Evolutionary conservation across 169 alveolate species (phyloP), one percentile per base, ranked within the genome.

Genomic region (Hepatocystis sp.): DNA sequence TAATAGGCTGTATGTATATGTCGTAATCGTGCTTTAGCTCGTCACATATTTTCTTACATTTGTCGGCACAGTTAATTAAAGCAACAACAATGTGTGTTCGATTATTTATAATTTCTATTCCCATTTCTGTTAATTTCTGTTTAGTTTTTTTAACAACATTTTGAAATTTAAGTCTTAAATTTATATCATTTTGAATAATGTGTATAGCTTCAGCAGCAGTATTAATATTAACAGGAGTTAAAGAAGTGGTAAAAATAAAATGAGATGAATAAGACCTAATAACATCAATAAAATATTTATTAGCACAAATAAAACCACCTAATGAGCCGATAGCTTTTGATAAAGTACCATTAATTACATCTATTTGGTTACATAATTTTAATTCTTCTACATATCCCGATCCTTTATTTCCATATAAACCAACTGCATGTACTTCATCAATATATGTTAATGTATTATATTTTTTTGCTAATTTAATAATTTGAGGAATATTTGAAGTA

Each of bases 381-480:
- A 86, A 25, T 63, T 90, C 91, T 67, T 95, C 95, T 23, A 91
- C 63, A 30, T 94, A 91, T 10, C 98, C 98, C 1, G 94, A 96
- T 13, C 98, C 98, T 51, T 90, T 86, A 17, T 67, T 56, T 7
- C 98, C 98, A 66, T 95, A 95, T 66, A 95, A 85, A 15, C 98
- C 98, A 25, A 95, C 97, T 5, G 98, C 97, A 65, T 95, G 98
- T 7, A 95, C 98, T 81, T 95, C 98, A 71, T 95, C 98, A 34
- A 91, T 84, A 84, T 86, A 94, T 8, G 96, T 93, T 7, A 95
- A 67, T 0, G 96, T 94, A 58, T 91, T 92, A 78, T 91, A 95
- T 49, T 94, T 92, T 66, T 93, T 84, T 15, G 98, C 96, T 19
- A 94, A 32, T 15, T 93, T 90, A 46, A 86, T 67, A 3, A 95